Evolutionary conservation across 176 grass and related monocot genomes (phyloP), one percentile per base, ranked within the genome.

Genomic region (Chrysopogon serrulatus): DNA sequence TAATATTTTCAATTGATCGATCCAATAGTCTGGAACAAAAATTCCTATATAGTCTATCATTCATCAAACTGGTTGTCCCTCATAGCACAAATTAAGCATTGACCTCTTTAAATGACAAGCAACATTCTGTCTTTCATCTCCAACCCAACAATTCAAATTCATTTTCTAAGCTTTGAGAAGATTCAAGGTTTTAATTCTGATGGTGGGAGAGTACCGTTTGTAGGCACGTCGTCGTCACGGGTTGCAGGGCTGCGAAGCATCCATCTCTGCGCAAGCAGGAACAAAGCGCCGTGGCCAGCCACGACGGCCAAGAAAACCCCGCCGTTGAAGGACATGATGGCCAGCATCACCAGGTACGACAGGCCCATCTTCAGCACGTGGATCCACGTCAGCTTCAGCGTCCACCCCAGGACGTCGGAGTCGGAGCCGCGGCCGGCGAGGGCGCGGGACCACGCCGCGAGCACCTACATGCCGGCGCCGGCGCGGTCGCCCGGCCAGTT

Each of bases 261-360:
- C 48, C 73, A 23, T 19, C 78, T 90, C 72, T 74, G 76, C 5
- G 45, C 79, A 6, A 94, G 18, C 13, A 92, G 60, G 71, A 90
- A 92, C 18, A 90, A 87, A 4, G 70, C 16, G 28, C 73, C 51
- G 53, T 92, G 92, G n/a, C 90, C 92, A 0, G 71, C 90, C 18
- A 94, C 45, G 51, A 83, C 73, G 18, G 77, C 92, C 10, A 92
- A 47, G 67, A 95, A 78, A 5, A 95, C 87, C 10, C 92, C 90
- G 21, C 36, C 87, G 65, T 95, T 95, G 75, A 95, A 90, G 2
- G 92, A 92, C 92, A 95, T 95, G 26, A 83, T 27, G 15, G 87
- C 87, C 37, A 95, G 87, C 92, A 95, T 95, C 67, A 86, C 87
- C 48, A 95, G 23, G 88, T 95, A 92, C 6, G 72, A 53, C 8